phyloP scores from a whole-genome alignment of 176 grass and related monocot genomes.

The Stipa capillata region DNA sequence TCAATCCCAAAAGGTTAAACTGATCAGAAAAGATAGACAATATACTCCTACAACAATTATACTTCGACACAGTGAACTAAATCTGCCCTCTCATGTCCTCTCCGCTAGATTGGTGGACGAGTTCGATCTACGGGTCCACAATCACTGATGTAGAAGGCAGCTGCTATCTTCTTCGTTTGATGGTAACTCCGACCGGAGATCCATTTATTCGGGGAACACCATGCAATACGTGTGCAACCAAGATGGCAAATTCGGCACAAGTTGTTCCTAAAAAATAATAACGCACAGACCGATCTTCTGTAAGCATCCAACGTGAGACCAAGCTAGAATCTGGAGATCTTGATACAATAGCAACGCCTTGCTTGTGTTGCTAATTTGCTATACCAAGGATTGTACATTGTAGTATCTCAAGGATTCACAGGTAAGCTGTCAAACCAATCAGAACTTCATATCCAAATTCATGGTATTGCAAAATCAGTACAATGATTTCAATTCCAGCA shows the following conservation, averaged over 20 bases:
- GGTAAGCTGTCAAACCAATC: neutral
- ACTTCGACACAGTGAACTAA: too few species aligned
- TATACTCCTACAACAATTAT: too few species aligned
- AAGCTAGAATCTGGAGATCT: neutral
- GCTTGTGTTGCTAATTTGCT: too few species aligned
- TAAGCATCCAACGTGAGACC: neutral
- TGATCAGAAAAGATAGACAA: too few species aligned
- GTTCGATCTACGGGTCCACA: neutral
- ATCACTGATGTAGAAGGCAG: neutral
- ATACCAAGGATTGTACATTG: neutral
- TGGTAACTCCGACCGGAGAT: neutral
- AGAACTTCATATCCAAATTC: neutral
- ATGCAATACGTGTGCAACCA: neutral
- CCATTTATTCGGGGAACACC: neutral
- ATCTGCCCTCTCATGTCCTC: too few species aligned
- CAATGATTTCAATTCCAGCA: neutral
- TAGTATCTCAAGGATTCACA: neutral
- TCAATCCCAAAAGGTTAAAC: too few species aligned
- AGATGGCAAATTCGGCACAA: neutral
- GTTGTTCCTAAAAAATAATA: too few species aligned
- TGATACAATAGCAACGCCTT: neutral
- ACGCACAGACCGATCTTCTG: neutral
- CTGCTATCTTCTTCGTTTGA: neutral
- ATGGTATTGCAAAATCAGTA: neutral
- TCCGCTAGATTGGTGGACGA: neutral